Conservation (phyloP, 495 filamentous ascomycete genomes). For the Neurospora terricola region DNA sequence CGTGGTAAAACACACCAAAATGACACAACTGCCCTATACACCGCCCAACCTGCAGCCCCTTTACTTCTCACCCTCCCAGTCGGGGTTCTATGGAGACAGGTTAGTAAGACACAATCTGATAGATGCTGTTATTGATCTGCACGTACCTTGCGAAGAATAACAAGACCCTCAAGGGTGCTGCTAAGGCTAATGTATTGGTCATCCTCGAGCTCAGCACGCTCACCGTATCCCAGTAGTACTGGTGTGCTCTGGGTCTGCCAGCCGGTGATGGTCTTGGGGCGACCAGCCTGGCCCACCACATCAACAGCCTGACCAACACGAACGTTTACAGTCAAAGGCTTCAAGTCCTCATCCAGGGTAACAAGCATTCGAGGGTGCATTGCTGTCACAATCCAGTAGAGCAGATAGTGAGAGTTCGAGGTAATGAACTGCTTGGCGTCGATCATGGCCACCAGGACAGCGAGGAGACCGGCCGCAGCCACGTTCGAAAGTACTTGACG, state of each 20-base stretch:
- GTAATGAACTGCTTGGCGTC: conserved; percentile 94
- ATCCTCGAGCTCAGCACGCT: conserved; percentile 93
- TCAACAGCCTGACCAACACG: conserved; percentile 96
- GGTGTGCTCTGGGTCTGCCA: conserved; percentile 99
- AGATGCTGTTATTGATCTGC: background rate
- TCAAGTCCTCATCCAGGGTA: conserved; percentile 86
- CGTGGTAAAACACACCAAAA: background rate
- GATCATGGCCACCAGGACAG: conserved; percentile 83
- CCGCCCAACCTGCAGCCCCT: background rate
- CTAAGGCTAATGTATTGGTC: conserved; percentile 91
- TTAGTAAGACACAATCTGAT: conserved; percentile 9
- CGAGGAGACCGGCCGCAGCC: conserved; percentile 77
- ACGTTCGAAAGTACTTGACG: conserved; percentile 90
- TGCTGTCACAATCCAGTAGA: conserved; percentile 95
- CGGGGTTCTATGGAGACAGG: conserved; percentile 29
- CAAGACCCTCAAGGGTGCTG: conserved; percentile 85
- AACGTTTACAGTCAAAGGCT: conserved; percentile 91
- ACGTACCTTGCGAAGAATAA: conserved; percentile 89
- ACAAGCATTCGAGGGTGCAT: conserved; percentile 96
- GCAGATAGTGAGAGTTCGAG: conserved; percentile 79
- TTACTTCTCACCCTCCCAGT: conserved; percentile 38
- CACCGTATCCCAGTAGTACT: conserved; percentile 83
- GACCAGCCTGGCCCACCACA: conserved; percentile 91
- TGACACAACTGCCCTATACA: background rate
- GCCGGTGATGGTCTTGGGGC: conserved; percentile 97